A percentile compares a stretch with the other conserved stretches of the same genome.
Conservation (phyloP, 257 asterid genomes). For the Nicotiana paniculata region DNA sequence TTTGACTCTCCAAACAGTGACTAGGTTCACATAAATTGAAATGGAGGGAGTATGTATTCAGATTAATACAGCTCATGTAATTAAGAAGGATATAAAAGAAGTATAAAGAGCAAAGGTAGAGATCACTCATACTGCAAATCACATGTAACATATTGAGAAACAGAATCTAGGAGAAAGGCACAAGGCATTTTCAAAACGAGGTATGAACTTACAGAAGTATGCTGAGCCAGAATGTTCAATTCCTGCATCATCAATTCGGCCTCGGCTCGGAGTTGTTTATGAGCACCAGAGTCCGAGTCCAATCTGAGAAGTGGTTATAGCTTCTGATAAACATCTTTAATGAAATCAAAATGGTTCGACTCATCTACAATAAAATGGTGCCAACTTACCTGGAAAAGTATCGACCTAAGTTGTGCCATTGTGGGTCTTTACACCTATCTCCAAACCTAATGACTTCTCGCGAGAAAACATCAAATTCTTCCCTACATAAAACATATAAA, state of each 20-base stretch:
- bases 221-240: conserved; percentile 73
- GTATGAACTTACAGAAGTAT: conserved; percentile 74
- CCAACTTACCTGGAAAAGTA: conserved; percentile 66
- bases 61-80: background rate
- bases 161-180: background rate
- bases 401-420: conserved; percentile 91
- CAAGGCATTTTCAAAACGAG: background rate
- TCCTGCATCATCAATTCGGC: conserved; percentile 89
- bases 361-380: background rate
- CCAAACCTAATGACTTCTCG: conserved; percentile 95
- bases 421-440: conserved; percentile 93
- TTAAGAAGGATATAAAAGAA: background rate
- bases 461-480: conserved; percentile 82
- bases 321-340: background rate
- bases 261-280: conserved; percentile 61
- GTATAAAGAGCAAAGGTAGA: background rate
- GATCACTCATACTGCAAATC: background rate
- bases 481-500: conserved; percentile 44
- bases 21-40: too few relatives aligned
- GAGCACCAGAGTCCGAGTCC: conserved; percentile 69
- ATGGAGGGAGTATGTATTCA: background rate
- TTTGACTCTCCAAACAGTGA: too few relatives aligned
- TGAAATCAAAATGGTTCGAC: background rate
- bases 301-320: conserved; percentile 40
- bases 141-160: background rate